Percentiles rank a stretch among this genome's conserved stretches.
These are phyloP conservation scores for Rhynchospora breviuscula DNA, from an alignment of 176 grass and related monocot species.

Conservation along the genomic window DNA sequence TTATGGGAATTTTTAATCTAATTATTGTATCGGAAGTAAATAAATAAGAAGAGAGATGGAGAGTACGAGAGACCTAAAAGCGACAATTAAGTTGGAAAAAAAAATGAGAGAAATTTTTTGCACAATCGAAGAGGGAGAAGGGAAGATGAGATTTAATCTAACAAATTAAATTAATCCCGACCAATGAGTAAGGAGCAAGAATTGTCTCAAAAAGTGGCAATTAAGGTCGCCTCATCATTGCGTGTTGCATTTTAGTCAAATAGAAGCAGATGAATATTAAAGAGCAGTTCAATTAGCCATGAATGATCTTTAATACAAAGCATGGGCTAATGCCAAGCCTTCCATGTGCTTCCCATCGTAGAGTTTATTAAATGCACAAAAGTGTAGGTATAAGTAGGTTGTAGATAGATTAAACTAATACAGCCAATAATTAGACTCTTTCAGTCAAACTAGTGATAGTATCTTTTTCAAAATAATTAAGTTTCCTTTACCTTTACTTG, in stretches of 20 bases:
- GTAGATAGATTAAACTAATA: not conserved
- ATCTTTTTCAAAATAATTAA: not conserved
- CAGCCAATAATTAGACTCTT: not conserved
- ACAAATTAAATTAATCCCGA: not conserved
- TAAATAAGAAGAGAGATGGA: no score
- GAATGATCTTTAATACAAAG: not conserved
- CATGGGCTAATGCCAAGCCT: not conserved
- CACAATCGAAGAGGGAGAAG: not conserved
- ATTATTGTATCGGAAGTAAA: no score
- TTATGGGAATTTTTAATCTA: no score
- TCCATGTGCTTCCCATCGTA: not conserved
- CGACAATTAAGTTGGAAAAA: no score
- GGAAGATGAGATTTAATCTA: not conserved
- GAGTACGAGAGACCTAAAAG: no score
- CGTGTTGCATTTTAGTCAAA: not conserved
- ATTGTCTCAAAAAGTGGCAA: not conserved
- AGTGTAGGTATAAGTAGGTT: not conserved
- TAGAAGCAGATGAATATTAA: slow-evolving; percentile 7
- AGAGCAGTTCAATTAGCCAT: not conserved
- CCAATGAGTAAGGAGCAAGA: not conserved
- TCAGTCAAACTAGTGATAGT: not conserved
- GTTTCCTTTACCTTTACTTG: not conserved
- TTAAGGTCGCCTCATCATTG: not conserved
- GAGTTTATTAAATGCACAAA: slow-evolving; percentile 5
- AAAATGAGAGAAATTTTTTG: no score